Evolutionary conservation across 2,329 filamentous ascomycete genomes (phyloP), one percentile per base, ranked within the genome.

Genomic region (Paracamarosporium sp.): DNA sequence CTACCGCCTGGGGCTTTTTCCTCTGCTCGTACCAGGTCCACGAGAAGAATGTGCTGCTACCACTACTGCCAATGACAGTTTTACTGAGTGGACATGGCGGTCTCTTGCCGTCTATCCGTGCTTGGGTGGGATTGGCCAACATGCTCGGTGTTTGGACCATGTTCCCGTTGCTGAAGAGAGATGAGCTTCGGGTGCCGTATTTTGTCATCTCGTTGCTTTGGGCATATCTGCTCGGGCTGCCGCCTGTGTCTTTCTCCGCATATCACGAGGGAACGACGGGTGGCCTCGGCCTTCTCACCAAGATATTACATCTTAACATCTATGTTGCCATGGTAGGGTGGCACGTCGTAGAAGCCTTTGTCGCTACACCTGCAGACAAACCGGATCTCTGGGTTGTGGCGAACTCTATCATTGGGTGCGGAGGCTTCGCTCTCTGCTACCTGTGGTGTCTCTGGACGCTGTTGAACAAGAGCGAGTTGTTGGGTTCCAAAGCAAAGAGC

Each of bases 11-110:
- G 95, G 94, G 90, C 0, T 99, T 99, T 82, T 99, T 98, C 76
- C 82, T 99, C 15, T 98, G 96, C 80, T 96, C 92, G 68, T 99
- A 96, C 75, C 95, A 99, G 74, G 96, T 99, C 0, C 95, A 99
- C 70, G 95, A 99, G 80, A 99, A 99, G 84, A 97, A 93, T 64
- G 92, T 97, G 0, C 82, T 99, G 5, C 85, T 99, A 2, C 96
- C 95, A 1, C 82, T 99, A 45, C 86, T 98, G 74, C 95, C 95
- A 0, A 97, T 96, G 91, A 98, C 93, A 0, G 79, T 97, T 6
- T 83, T 98, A 5, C 83, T 99, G 36, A 90, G 91, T 15, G 88
- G 90, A 15, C 86, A 89, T 61, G 86, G 91, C 47, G 94, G 94
- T 0, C 79, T 99, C 48, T 87, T 87, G 58, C 90, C 90, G 58